phyloP scores from a whole-genome alignment of 768 basidiomycete species.

The Suillus tomentosus region DNA sequence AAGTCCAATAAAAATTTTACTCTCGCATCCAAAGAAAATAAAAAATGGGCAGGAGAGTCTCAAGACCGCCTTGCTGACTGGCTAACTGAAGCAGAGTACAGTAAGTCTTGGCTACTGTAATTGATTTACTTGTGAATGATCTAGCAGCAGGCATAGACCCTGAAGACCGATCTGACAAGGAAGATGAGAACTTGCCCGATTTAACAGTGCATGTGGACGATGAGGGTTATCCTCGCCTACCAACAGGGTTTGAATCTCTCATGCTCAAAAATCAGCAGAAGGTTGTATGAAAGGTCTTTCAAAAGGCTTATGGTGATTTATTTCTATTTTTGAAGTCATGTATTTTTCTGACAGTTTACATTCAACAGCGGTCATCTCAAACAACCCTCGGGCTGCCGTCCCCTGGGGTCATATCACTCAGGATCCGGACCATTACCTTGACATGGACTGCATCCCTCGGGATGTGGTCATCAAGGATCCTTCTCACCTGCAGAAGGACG shows the following conservation, averaged over 20 bases:
- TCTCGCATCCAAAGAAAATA: not conserved
- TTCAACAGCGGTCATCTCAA: not conserved
- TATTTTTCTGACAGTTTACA: not conserved
- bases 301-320: conserved; percentile 5
- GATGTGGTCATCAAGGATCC: no score
- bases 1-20: not conserved
- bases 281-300: not conserved
- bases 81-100: not conserved
- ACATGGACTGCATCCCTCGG: not conserved
- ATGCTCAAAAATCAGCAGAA: conserved; percentile 7
- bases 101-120: not conserved
- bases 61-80: not conserved
- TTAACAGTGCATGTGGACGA: not conserved
- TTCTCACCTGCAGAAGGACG: no score
- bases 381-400: not conserved
- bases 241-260: not conserved
- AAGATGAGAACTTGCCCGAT: not conserved
- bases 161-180: not conserved
- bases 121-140: not conserved
- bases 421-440: not conserved
- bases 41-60: not conserved
- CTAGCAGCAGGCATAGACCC: not conserved
- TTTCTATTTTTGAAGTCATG: not conserved
- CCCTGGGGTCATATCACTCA: not conserved
- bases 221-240: not conserved